phyloP scores from a whole-genome alignment of 371 early-diverging fungal genomes.

The Syncephalastrum monosporum region DNA sequence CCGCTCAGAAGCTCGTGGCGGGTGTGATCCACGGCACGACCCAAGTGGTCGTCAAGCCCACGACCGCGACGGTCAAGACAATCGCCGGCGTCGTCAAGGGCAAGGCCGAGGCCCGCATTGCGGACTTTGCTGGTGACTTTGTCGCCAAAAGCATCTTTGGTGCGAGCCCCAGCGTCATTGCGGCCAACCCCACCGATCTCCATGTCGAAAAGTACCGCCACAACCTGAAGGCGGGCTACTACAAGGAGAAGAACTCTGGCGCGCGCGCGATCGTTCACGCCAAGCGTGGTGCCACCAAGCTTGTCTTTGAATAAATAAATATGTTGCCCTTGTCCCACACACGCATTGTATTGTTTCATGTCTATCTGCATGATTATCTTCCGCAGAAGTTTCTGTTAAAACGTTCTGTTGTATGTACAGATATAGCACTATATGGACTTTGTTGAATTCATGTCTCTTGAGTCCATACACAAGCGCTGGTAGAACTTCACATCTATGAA shows the following conservation, averaged over 20 bases:
- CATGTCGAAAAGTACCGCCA: constrained; percentile 21
- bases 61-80: constrained; percentile 1
- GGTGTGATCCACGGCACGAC: constrained; percentile 12
- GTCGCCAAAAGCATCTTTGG: constrained; percentile 10
- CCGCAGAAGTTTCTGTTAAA: too few relatives aligned
- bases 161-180: constrained; percentile 13
- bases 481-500: too few relatives aligned
- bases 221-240: constrained; percentile 21
- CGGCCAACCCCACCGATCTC: constrained; percentile 21
- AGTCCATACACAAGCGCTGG: too few relatives aligned
- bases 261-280: constrained; percentile 11
- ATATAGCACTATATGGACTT: too few relatives aligned
- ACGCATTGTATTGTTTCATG: too few relatives aligned
- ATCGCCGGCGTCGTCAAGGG: constrained; percentile 3
- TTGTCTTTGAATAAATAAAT: constrained; percentile 12
- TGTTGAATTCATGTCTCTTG: too few relatives aligned
- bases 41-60: constrained; percentile 7
- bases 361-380: too few relatives aligned
- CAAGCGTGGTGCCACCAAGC: constrained; percentile 17
- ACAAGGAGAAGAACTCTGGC: constrained; percentile 19
- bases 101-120: constrained; percentile 2
- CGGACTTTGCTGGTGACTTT: constrained; percentile 17
- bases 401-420: too few relatives aligned
- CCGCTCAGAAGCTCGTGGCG: constrained; percentile 5
- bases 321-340: too few relatives aligned